Base-by-base conservation (phyloP, 208 protist genomes). In the Endotrypanum monterogeii region DNA sequence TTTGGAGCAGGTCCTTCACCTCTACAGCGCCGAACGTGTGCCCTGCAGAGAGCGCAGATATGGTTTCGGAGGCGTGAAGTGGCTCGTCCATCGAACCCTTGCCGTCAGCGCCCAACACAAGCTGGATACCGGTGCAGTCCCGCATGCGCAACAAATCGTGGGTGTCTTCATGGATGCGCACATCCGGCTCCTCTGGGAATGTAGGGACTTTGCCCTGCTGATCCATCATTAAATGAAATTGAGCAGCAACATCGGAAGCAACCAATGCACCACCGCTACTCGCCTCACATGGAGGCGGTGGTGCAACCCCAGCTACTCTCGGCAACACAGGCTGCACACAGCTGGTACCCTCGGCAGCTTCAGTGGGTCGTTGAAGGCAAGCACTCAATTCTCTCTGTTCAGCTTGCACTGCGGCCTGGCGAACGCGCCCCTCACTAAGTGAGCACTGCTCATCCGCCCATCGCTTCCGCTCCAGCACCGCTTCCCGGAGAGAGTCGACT, bases 371-470 rank as follows among this genome's bases (percentile, higher is more conserved):
- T 3, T 20, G 35, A 28, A 44, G 16, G 5, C 37, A 51, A 25
- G 18, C 12, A 44, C 72, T 63, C 18, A 37, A 54, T n/a, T 71
- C 62, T n/a, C 39, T 58, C n/a, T 55, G 39, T n/a, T 76, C 72
- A 6, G 72, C 72, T 14, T 8, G 51, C n/a, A 20, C 3, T 0
- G 18, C 18, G 20, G 72, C 72, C 41, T 70, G 51, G 20, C 16
- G 67, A 18, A 78, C 67, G 16, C 66, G 66, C 57, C 57, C 7
- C 39, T 71, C 74, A 44, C 35, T 35, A 18, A 67, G 46, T 16
- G 65, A 66, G 57, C 74, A 73, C 74, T 71, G 66, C 23, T 48
- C 66, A 23, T 78, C 74, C 8, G 74, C 67, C 74, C 74, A 78
- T 57, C 20, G 54, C 46, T 78, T 78, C 46, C 74, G 51, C 50